Evolutionary conservation across 495 filamentous ascomycete species (phyloP), one percentile per base, ranked within the genome.

Genomic region (Articulospora tetracladia): DNA sequence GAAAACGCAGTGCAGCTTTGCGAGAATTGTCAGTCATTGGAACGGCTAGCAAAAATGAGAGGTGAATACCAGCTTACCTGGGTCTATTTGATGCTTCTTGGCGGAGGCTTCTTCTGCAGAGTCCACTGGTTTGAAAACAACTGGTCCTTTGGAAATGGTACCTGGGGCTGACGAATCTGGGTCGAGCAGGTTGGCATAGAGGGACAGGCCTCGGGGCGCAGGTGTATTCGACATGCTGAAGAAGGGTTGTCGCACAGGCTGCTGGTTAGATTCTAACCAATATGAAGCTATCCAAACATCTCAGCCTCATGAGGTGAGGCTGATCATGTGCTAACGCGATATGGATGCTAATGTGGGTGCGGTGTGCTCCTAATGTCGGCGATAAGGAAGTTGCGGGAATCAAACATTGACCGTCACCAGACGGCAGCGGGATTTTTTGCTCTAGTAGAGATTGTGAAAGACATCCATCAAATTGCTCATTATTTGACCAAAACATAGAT

Each of bases 1-100:
- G 93, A 75, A 97, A 97, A 68, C 89, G 87, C 61, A 97, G 79
- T 67, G 90, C 84, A 73, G 81, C 86, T 86, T 70, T 67, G 64
- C 23, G 54, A 59, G 69, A 66, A 77, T 85, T 75, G 86, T 79
- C 73, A 76, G 64, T 48, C 55, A 55, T 34, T 63, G 62, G 61
- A 61, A 26, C 19, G 23, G 1, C 13, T 25, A 12, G 65, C 26
- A 25, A 22, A 71, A 67, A 72, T 54, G 64, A 63, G 70, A 67
- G 69, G 58, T 62, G 70, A 53, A 22, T 2, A 22, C 10, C 34
- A 4, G 73, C 74, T 69, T 87, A 92, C 90, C 88, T 76, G 90
- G 75, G 80, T 85, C 90, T 66, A 90, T 74, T 67, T 80, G 77
- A 61, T 81, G 79, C 76, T 89, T 93, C 78, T 90, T 92, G 13